phyloP scores from a whole-genome alignment of 768 basidiomycete genomes.

The Collybiopsis confluens region DNA sequence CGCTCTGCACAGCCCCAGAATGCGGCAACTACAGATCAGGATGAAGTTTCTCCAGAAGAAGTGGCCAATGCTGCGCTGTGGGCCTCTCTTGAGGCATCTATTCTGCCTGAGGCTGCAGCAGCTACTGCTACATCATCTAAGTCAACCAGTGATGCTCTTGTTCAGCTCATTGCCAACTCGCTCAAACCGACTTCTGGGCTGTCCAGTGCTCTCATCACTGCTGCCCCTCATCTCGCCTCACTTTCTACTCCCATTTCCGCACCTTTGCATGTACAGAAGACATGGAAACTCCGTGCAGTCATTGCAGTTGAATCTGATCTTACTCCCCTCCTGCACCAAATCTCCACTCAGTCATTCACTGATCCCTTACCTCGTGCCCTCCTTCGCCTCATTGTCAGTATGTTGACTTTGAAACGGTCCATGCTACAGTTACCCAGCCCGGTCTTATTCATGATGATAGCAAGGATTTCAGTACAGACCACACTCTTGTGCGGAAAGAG shows the following conservation, averaged over 20 bases:
- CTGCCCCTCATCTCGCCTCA: neutral
- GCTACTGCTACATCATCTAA: too few species aligned
- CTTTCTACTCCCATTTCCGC: neutral
- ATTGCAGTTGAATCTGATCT: neutral
- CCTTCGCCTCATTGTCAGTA: neutral
- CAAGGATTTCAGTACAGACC: neutral
- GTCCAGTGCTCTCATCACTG: neutral
- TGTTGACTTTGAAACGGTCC: neutral
- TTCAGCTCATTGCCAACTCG: too few species aligned
- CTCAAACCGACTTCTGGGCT: neutral
- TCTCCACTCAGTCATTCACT: neutral
- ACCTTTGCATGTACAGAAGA: neutral
- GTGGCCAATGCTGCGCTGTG: too few species aligned
- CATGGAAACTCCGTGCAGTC: neutral
- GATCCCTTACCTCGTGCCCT: neutral
- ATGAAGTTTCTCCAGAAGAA: too few species aligned
- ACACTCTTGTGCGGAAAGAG: neutral
- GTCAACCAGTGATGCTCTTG: too few species aligned
- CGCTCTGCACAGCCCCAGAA: too few species aligned
- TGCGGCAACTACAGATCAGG: too few species aligned
- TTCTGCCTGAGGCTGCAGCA: too few species aligned
- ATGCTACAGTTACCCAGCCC: neutral
- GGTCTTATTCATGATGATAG: neutral
- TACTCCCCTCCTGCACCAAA: neutral
- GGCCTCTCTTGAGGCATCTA: too few species aligned